Evolutionary conservation across 2,329 filamentous ascomycete species (phyloP).

Genomic region (Aphanoascus verrucosus): DNA sequence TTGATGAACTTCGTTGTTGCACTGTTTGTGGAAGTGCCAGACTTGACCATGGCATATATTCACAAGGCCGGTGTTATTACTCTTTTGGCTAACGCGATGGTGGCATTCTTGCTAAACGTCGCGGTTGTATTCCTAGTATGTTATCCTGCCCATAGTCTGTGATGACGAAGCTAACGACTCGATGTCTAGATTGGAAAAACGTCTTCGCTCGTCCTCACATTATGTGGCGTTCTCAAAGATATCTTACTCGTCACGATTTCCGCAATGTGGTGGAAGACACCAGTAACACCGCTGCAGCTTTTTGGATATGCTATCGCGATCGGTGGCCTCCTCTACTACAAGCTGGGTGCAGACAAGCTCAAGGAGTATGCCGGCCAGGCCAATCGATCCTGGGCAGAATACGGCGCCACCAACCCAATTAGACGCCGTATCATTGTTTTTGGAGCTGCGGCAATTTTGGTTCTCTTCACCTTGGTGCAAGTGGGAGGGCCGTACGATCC

Average conservation of each 20-base stretch:
- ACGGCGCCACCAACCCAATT: conserved; percentile 64
- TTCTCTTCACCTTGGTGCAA: conserved; percentile 13
- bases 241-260: conserved; percentile 69
- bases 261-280: conserved; percentile 66
- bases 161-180: conserved; percentile 13
- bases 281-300: conserved; percentile 59
- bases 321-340: conserved; percentile 55
- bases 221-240: conserved; percentile 79
- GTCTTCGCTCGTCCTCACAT: conserved; percentile 72
- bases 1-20: conserved; percentile 66
- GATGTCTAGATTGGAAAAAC: conserved; percentile 66
- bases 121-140: conserved; percentile 74
- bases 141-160: not conserved
- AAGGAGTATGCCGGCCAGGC: conserved; percentile 66
- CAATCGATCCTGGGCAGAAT: conserved; percentile 73
- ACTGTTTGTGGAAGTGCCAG: conserved; percentile 56
- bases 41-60: conserved; percentile 56
- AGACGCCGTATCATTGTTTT: conserved; percentile 64
- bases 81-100: conserved; percentile 61
- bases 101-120: conserved; percentile 72
- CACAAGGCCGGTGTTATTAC: conserved; percentile 54
- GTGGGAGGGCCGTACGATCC: conserved; percentile 13
- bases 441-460: conserved; percentile 6
- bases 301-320: conserved; percentile 68
- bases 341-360: conserved; percentile 64